Evolutionary conservation across 352 stramenopile genomes (phyloP).

Genomic region (Globisporangium barbulae): DNA sequence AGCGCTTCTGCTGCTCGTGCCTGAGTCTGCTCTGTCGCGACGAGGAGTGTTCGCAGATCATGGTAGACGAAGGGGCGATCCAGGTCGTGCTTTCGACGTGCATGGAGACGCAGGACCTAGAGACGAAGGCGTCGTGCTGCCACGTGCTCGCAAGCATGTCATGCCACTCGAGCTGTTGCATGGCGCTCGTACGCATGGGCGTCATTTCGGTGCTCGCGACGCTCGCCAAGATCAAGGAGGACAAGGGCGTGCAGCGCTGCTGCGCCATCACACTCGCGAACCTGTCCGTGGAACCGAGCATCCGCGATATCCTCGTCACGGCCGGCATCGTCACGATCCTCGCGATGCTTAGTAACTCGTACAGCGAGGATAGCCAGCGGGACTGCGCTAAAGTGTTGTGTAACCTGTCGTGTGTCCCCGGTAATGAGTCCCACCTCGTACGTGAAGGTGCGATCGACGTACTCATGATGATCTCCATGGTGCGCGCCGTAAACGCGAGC

Average conservation of each 20-base stretch:
- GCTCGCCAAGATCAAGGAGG: conserved; percentile 48
- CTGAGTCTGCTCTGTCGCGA: conserved; percentile 71
- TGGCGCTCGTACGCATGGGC: conserved; percentile 43
- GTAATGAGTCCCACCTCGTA: conserved; percentile 47
- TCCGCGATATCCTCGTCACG: conserved; percentile 44
- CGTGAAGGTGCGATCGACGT: conserved; percentile 54
- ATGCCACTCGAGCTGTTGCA: conserved; percentile 59
- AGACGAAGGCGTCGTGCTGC: conserved; percentile 72
- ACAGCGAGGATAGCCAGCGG: conserved; percentile 78
- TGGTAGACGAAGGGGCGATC: conserved; percentile 45
- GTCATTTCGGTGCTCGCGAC: conserved; percentile 56
- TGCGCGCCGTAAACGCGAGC: conserved; percentile 47
- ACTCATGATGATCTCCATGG: conserved; percentile 81
- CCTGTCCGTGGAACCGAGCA: conserved; percentile 46
- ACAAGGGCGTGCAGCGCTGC: conserved; percentile 50
- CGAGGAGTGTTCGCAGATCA: conserved; percentile 53
- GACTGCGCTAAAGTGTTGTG: conserved; percentile 73
- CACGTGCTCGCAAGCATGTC: conserved; percentile 75
- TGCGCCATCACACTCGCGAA: conserved; percentile 72
- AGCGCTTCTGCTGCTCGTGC: conserved; percentile 68
- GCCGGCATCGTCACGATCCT: conserved; percentile 52
- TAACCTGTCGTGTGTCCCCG: conserved; percentile 61
- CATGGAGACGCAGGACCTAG: conserved; percentile 50
- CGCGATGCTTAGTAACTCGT: conserved; percentile 66
- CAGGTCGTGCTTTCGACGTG: conserved; percentile 60